Evolutionary conservation across 306 rosid genomes (phyloP).

Genomic region (Rubus parviflorus): DNA sequence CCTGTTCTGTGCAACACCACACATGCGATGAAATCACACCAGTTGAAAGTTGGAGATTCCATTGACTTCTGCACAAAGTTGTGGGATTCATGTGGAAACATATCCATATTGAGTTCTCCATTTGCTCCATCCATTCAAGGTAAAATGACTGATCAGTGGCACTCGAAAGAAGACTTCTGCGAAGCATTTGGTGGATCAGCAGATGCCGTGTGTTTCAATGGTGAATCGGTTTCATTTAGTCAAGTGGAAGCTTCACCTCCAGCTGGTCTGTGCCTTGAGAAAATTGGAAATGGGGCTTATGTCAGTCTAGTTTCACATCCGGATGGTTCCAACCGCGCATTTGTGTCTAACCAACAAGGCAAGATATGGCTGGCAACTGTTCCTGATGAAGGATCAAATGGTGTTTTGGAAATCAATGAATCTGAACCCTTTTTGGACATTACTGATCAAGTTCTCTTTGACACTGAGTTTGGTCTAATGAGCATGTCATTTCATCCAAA

Average conservation of each 20-base stretch:
- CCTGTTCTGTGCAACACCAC: slow-evolving; percentile 35
- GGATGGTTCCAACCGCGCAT: slow-evolving; percentile 43
- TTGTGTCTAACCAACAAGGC: slow-evolving; percentile 30
- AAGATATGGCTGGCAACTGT: slow-evolving; percentile 43
- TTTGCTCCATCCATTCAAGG: slow-evolving; percentile 29
- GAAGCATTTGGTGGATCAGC: slow-evolving; percentile 30
- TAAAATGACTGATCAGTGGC: slow-evolving; percentile 20
- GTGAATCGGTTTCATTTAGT: slow-evolving; percentile 19
- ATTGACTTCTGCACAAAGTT: slow-evolving; percentile 26
- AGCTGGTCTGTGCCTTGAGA: slow-evolving; percentile 44
- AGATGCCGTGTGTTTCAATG: slow-evolving; percentile 21
- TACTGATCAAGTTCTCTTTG: slow-evolving; percentile 29
- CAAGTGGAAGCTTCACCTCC: slow-evolving; percentile 19
- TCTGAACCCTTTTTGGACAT: slow-evolving; percentile 41
- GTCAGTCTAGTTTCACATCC: slow-evolving; percentile 48
- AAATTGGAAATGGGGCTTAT: slow-evolving; percentile 40
- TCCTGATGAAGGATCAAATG: slow-evolving; percentile 31
- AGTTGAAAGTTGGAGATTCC: slow-evolving; percentile 12
- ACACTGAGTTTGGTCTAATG: slow-evolving; percentile 32
- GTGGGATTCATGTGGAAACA: slow-evolving; percentile 31
- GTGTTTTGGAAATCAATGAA: slow-evolving; percentile 24
- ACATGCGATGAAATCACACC: slow-evolving; percentile 11
- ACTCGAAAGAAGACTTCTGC: slow-evolving; percentile 23
- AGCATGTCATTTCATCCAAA: slow-evolving; percentile 55
- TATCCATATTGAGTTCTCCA: slow-evolving; percentile 25